These are phyloP conservation scores for Xylaria hypoxylon DNA, from an alignment of 2,329 filamentous ascomycete species.

Conservation along the genomic window DNA sequence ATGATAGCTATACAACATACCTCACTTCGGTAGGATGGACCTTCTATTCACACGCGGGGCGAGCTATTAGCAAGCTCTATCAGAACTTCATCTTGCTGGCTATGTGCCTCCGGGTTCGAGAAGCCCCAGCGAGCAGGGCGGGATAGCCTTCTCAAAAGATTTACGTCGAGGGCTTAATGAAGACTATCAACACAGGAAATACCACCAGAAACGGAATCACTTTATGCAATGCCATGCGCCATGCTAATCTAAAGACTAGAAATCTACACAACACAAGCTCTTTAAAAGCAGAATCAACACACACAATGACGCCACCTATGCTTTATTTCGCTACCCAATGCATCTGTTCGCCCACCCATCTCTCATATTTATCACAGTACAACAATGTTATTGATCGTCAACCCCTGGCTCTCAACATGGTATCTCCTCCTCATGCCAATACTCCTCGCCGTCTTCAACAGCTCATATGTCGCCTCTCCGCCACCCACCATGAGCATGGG, in stretches of 20 bases:
- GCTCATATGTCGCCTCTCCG: slow-evolving; percentile 71
- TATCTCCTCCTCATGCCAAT: slow-evolving; percentile 84
- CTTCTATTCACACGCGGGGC: background rate
- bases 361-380: slow-evolving; percentile 61
- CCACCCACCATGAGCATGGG: slow-evolving; percentile 87
- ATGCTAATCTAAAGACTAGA: slow-evolving; percentile 7
- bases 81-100: background rate
- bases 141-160: background rate
- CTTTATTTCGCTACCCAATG: slow-evolving; percentile 32
- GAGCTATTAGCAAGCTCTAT: background rate
- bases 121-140: background rate
- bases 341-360: slow-evolving; percentile 11
- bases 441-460: slow-evolving; percentile 71
- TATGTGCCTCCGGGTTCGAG: background rate
- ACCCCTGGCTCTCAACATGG: slow-evolving; percentile 82
- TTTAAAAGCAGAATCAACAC: slow-evolving; percentile 13
- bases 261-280: slow-evolving; percentile 3
- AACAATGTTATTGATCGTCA: slow-evolving; percentile 82
- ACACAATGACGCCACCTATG: slow-evolving; percentile 37
- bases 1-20: background rate
- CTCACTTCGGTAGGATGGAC: no score
- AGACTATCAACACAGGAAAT: background rate
- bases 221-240: background rate
- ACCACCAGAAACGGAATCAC: background rate
- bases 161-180: background rate